Conservation (phyloP, 805 yeast genomes). For the Candida sithepensis region DNA sequence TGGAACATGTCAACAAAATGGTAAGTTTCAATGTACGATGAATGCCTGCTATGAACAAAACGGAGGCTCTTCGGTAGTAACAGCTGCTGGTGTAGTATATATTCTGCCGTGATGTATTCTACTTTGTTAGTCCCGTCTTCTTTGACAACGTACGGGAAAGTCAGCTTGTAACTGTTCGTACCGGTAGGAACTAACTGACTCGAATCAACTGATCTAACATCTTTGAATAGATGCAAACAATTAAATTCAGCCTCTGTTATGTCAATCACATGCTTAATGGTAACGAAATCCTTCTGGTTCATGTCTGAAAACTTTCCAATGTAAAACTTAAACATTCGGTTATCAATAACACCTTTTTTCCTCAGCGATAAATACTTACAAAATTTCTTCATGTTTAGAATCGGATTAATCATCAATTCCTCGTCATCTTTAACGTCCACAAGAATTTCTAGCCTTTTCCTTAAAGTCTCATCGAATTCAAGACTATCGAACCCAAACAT, state of each 20-base stretch:
- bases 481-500: conserved; percentile 4
- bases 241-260: conserved; percentile 8
- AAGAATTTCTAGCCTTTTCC: background rate
- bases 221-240: conserved; percentile 1
- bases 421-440: background rate
- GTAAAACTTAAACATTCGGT: background rate
- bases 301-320: background rate
- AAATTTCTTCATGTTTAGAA: background rate
- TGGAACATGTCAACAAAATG: conserved; percentile 11
- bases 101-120: background rate
- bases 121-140: background rate
- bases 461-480: background rate
- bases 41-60: conserved; percentile 18
- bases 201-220: background rate
- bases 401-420: conserved; percentile 6
- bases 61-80: conserved; percentile 8
- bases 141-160: background rate
- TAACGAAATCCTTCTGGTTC: conserved; percentile 3
- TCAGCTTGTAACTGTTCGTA: background rate
- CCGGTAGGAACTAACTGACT: background rate
- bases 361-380: background rate
- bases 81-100: background rate
- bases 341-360: background rate
- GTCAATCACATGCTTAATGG: conserved; percentile 11
- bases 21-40: conserved; percentile 14